phyloP scores from a whole-genome alignment of 1,284 basidiomycete species.

The Phellinidium pouzarii region DNA sequence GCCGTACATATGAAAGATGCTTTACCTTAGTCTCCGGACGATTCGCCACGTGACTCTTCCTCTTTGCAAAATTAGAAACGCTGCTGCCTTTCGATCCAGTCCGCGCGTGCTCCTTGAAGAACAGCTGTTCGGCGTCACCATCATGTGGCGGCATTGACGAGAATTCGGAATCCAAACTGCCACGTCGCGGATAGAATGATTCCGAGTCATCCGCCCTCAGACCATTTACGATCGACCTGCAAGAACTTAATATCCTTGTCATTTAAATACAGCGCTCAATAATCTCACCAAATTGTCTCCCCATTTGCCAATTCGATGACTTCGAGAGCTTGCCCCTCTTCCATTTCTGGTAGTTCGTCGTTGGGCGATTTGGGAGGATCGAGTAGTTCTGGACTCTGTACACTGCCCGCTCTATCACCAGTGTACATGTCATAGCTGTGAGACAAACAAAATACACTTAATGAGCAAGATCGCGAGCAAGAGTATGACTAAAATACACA shows the following conservation, averaged over 20 bases:
- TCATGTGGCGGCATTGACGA: conserved; percentile 44
- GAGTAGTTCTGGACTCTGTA: conserved; percentile 23
- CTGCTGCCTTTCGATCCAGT: conserved; percentile 59
- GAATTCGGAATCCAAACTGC: conserved; percentile 70
- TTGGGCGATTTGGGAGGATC: conserved; percentile 22
- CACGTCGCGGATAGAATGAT: conserved; percentile 56
- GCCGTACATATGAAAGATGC: conserved; percentile 14
- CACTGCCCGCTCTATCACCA: conserved; percentile 39
- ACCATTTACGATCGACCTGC: conserved; percentile 78
- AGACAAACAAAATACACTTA: too few relatives aligned
- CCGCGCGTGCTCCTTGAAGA: conserved; percentile 67
- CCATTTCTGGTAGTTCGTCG: conserved; percentile 29
- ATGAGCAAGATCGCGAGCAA: too few relatives aligned
- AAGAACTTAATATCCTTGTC: conserved; percentile 17
- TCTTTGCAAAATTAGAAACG: conserved; percentile 50
- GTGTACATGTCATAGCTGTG: conserved; percentile 74
- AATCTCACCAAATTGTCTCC: conserved; percentile 68
- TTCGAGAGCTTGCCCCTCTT: conserved; percentile 61
- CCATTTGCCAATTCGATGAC: conserved; percentile 76
- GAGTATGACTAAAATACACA: conserved; percentile 35
- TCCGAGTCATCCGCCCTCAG: conserved; percentile 71
- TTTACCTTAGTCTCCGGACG: conserved; percentile 77
- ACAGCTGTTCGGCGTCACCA: conserved; percentile 55
- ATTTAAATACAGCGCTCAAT: conserved; percentile 3
- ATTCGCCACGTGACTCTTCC: conserved; percentile 42